phyloP scores from a whole-genome alignment of 306 rosid species.

The Carpinus fangiana region DNA sequence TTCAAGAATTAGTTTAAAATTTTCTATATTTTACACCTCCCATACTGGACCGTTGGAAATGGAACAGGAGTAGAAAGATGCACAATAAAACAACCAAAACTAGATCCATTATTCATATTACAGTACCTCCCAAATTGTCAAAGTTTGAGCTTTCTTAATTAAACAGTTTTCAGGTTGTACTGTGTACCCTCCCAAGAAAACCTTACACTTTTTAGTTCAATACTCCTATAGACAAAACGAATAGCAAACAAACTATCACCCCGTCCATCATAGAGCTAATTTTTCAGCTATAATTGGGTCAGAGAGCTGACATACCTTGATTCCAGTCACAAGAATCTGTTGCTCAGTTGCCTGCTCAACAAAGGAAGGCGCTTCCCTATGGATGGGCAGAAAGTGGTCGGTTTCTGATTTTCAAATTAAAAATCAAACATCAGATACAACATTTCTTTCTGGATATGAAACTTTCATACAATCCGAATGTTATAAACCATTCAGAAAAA shows the following conservation, averaged over 20 bases:
- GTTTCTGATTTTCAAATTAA: constrained; percentile 44
- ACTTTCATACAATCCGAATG: too few relatives aligned
- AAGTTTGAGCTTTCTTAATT: background rate
- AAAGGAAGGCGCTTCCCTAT: constrained; percentile 95
- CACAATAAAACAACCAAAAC: background rate
- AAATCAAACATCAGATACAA: too few relatives aligned
- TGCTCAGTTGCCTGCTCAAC: constrained; percentile 98
- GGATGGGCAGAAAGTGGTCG: constrained; percentile 88
- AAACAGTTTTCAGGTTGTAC: background rate
- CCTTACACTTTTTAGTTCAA: too few relatives aligned
- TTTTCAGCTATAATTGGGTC: background rate
- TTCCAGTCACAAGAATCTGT: constrained; percentile 88
- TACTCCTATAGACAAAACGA: too few relatives aligned
- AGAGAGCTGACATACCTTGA: constrained; percentile 52
- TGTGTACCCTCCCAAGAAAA: too few relatives aligned
- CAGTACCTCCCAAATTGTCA: background rate
- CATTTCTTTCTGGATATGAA: too few relatives aligned
- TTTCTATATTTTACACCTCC: background rate
- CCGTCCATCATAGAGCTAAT: background rate
- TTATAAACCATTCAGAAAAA: too few relatives aligned
- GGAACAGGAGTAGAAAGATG: background rate
- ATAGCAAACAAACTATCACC: too few relatives aligned
- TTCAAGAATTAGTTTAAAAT: background rate
- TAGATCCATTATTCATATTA: background rate
- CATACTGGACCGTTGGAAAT: background rate